phyloP scores from a whole-genome alignment of 2,329 filamentous ascomycete genomes.

The Fonsecaea pedrosoi region DNA sequence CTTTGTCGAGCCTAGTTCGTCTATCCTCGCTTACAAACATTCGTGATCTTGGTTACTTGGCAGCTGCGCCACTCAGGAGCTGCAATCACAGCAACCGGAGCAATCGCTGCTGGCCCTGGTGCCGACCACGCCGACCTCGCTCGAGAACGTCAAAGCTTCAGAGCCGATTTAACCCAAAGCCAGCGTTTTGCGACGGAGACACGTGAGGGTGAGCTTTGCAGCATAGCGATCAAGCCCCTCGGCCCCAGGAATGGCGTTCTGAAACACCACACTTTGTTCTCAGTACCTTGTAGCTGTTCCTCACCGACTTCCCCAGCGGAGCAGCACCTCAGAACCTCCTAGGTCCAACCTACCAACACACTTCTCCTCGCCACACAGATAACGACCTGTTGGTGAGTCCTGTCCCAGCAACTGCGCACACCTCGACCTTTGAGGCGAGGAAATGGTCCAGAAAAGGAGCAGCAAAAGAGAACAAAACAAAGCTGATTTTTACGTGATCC shows the following conservation, averaged over 20 bases:
- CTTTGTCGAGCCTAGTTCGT: not conserved
- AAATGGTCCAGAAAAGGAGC: not conserved
- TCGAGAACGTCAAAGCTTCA: not conserved
- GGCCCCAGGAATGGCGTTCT: not conserved
- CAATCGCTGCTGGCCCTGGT: no score
- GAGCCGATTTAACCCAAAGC: not conserved
- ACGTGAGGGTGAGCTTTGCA: constrained; percentile 8
- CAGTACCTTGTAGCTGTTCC: not conserved
- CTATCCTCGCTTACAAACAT: constrained; percentile 1
- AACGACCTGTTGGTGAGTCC: not conserved
- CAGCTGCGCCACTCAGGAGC: not conserved
- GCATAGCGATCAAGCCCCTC: constrained; percentile 35
- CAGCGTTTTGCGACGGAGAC: not conserved
- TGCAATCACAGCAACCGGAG: not conserved
- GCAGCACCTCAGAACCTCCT: not conserved
- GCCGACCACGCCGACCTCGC: constrained; percentile 3
- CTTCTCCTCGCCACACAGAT: not conserved
- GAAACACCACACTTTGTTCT: not conserved
- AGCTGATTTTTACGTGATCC: not conserved
- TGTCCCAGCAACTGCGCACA: not conserved
- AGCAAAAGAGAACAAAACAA: not conserved
- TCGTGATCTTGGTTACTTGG: not conserved
- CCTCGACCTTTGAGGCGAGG: not conserved
- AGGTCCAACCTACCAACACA: not conserved
- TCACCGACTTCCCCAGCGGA: constrained; percentile 1